Evolutionary conservation across 257 asterid species (phyloP).

Genomic region (Eustoma russellianum): DNA sequence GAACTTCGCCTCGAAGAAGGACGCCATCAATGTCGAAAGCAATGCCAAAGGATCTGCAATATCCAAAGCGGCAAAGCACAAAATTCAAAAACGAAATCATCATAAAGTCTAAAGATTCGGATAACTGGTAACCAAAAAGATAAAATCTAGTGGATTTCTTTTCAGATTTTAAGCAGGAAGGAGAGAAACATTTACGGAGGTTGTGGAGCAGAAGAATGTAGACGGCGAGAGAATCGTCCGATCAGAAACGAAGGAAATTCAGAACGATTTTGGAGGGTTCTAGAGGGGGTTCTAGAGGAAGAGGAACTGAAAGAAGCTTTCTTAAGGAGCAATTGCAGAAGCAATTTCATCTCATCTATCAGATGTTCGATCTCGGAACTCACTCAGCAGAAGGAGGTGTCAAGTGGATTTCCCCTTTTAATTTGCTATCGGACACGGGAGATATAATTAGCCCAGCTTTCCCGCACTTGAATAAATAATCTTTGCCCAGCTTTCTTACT

Average conservation of each 20-base stretch:
- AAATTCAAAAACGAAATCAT: neutral
- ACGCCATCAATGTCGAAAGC: conserved; percentile 98
- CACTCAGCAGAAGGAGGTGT: no score
- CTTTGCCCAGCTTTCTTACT: no score
- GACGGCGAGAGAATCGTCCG: neutral
- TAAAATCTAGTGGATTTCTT: neutral
- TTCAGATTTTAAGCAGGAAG: neutral
- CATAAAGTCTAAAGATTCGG: neutral
- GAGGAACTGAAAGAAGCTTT: conserved; percentile 8
- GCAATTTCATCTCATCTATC: conserved; percentile 8
- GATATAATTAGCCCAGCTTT: no score
- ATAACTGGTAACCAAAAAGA: neutral
- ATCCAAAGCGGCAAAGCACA: neutral
- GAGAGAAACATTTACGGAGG: conserved; percentile 12
- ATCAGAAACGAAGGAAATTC: conserved; percentile 4
- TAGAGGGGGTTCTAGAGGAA: neutral
- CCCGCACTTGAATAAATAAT: no score
- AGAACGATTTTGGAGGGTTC: neutral
- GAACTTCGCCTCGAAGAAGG: conserved; percentile 60
- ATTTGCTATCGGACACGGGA: no score
- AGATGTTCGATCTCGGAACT: no score
- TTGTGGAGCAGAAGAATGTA: conserved; percentile 1
- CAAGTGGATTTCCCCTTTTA: no score
- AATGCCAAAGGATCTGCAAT: conserved; percentile 52
- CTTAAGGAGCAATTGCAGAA: conserved; percentile 8